phyloP scores from a whole-genome alignment of 345 rosid genomes.

The Bretschneidera sinensis region DNA sequence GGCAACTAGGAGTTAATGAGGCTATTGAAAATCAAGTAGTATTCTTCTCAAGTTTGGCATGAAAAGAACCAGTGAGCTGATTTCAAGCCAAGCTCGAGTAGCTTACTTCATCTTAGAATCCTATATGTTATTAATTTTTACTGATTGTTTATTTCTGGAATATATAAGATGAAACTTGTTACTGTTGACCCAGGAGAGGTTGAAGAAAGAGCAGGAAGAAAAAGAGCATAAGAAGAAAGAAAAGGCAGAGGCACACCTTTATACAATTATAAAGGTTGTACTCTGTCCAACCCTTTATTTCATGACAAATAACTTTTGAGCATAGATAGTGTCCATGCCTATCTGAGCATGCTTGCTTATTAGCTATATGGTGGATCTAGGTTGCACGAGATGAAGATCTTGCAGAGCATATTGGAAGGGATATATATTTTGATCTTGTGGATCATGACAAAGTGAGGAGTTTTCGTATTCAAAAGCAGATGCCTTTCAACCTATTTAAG shows the following conservation, averaged over 20 bases:
- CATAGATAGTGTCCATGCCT: not conserved
- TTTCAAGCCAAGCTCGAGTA: conserved; percentile 2
- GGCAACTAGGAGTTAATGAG: conserved; percentile 2
- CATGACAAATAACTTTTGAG: not conserved
- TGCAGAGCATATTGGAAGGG: conserved; percentile 80
- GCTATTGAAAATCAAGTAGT: conserved; percentile 1
- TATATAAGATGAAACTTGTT: conserved; percentile 5
- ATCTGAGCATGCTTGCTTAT: conserved; percentile 13
- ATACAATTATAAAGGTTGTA: conserved; percentile 76
- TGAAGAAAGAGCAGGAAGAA: conserved; percentile 96
- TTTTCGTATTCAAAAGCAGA: conserved; percentile 88
- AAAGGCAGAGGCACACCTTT: conserved; percentile 90
- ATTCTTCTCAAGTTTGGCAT: conserved; percentile 9
- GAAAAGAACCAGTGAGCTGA: conserved; percentile 10
- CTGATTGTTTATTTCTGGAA: conserved; percentile 9
- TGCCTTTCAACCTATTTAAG: conserved; percentile 72
- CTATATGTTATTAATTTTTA: not conserved
- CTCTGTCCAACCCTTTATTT: conserved; percentile 8
- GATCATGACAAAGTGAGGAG: conserved; percentile 92
- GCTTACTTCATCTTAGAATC: conserved; percentile 1
- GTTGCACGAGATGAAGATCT: conserved; percentile 93
- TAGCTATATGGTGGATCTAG: conserved; percentile 30
- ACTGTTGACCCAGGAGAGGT: conserved; percentile 54
- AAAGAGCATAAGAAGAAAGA: conserved; percentile 84
- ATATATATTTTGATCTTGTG: conserved; percentile 90